phyloP scores from a whole-genome alignment of 2,329 filamentous ascomycete genomes.

The Mycosphaerella sp. region DNA sequence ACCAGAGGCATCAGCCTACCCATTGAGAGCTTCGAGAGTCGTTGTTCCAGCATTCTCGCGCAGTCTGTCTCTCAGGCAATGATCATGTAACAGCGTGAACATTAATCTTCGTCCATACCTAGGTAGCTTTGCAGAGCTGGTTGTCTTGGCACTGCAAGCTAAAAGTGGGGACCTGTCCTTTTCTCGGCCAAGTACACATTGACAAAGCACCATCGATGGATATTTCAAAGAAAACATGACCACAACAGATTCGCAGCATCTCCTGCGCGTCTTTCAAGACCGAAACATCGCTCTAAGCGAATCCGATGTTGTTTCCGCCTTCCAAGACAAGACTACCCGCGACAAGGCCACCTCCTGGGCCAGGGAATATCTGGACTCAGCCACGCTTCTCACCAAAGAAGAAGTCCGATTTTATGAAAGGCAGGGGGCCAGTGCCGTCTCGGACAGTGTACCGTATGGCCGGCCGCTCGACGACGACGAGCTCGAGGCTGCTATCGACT shows the following conservation, averaged over 20 bases:
- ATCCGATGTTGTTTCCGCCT: constrained; percentile 45
- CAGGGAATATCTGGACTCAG: constrained; percentile 41
- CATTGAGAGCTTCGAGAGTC: constrained; percentile 4
- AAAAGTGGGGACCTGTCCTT: background rate
- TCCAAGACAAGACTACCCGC: constrained; percentile 39
- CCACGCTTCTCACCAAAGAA: constrained; percentile 44
- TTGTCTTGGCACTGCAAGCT: background rate
- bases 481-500: constrained; percentile 54
- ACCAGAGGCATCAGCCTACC: constrained; percentile 9
- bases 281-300: constrained; percentile 40
- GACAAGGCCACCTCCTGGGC: constrained; percentile 41
- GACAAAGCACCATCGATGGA: background rate
- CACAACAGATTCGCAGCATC: constrained; percentile 31
- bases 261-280: constrained; percentile 42
- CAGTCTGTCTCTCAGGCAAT: background rate
- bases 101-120: no score
- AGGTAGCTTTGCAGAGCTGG: background rate
- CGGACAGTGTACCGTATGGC: background rate
- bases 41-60: constrained; percentile 14
- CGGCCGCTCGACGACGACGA: constrained; percentile 54
- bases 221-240: constrained; percentile 10
- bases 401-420: constrained; percentile 42
- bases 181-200: background rate
- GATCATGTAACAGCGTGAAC: no score
- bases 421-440: constrained; percentile 4